Percentiles rank a stretch among this genome's conserved stretches.
phyloP scores from a whole-genome alignment of 2,329 filamentous ascomycete species.

The Dothistroma pini region DNA sequence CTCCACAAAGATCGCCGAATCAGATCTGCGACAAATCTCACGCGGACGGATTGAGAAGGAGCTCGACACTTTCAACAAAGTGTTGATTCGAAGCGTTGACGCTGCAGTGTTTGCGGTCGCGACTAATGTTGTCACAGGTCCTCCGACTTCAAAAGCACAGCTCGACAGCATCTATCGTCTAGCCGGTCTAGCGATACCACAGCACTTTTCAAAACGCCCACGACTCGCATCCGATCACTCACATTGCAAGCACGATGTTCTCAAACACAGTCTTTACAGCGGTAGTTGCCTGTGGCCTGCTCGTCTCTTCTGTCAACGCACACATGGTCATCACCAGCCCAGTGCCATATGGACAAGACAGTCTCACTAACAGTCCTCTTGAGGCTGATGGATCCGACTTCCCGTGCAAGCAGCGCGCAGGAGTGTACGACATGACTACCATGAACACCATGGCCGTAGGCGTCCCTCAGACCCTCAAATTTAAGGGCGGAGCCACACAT shows the following conservation, averaged over 20 bases:
- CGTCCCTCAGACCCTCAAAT: slow-evolving; percentile 57
- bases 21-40: slow-evolving; percentile 13
- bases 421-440: slow-evolving; percentile 44
- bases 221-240: slow-evolving; percentile 23
- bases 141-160: neutral
- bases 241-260: slow-evolving; percentile 19
- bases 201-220: slow-evolving; percentile 17
- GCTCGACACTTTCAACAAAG: neutral
- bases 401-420: slow-evolving; percentile 68
- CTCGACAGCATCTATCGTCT: slow-evolving; percentile 14
- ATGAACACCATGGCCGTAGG: slow-evolving; percentile 65
- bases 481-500: slow-evolving; percentile 72
- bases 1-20: neutral
- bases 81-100: neutral
- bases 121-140: neutral
- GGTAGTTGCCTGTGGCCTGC: slow-evolving; percentile 19
- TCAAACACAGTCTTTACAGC: slow-evolving; percentile 16
- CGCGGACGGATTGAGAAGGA: neutral
- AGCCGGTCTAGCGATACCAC: slow-evolving; percentile 25
- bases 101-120: neutral
- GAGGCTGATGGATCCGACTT: slow-evolving; percentile 54
- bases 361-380: slow-evolving; percentile 64
- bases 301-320: slow-evolving; percentile 45
- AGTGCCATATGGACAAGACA: slow-evolving; percentile 57
- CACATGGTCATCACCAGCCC: slow-evolving; percentile 75